Percentiles rank a stretch among this genome's conserved stretches.
Evolutionary conservation across 2,329 filamentous ascomycete genomes (phyloP).

Genomic region (Aspergillus fumigatus): DNA sequence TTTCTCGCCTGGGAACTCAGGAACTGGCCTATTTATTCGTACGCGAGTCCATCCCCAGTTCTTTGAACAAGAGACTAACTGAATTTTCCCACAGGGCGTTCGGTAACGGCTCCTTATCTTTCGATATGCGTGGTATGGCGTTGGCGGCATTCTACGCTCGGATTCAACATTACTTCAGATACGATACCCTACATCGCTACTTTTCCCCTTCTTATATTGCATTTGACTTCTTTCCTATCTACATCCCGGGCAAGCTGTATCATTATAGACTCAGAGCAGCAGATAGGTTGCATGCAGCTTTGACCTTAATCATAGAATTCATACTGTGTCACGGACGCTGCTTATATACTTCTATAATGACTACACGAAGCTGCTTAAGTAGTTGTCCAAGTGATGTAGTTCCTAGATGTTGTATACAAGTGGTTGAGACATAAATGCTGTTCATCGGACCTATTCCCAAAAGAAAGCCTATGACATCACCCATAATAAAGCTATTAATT

Average conservation of each 20-base stretch:
- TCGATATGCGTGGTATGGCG: conserved; percentile 1
- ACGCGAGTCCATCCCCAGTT: conserved; percentile 11
- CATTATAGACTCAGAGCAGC: neutral
- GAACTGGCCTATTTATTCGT: conserved; percentile 70
- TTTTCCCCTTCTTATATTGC: neutral
- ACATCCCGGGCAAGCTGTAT: neutral
- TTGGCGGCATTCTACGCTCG: conserved; percentile 3
- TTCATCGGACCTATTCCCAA: neutral
- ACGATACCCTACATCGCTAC: neutral
- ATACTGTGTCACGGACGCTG: neutral
- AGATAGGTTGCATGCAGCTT: neutral
- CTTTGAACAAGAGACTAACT: neutral
- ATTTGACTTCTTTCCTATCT: neutral
- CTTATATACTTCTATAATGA: neutral
- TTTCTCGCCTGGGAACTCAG: conserved; percentile 60
- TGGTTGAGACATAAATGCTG: no score
- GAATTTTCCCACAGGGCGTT: conserved; percentile 16
- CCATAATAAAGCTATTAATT: neutral
- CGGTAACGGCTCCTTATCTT: conserved; percentile 1
- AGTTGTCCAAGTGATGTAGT: neutral
- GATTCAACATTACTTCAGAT: conserved; percentile 1
- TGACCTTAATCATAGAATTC: neutral
- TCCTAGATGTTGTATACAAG: neutral
- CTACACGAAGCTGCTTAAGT: neutral
- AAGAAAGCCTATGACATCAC: neutral